phyloP scores from a whole-genome alignment of 768 basidiomycete genomes.

The Cyclocybe aegerita region DNA sequence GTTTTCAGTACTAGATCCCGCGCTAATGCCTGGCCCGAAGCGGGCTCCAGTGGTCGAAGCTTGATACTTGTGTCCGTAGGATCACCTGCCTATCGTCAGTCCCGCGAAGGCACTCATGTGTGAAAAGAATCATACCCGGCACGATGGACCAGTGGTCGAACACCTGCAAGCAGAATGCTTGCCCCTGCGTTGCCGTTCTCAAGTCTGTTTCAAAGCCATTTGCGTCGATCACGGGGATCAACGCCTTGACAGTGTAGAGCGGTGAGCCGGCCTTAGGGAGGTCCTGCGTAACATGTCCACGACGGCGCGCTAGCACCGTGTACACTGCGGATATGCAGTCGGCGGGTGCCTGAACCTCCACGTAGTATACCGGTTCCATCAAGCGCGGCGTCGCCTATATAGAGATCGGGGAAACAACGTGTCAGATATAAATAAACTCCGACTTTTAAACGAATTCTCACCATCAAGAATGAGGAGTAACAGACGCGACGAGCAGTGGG shows the following conservation, averaged over 20 bases:
- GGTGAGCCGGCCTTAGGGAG: conserved; percentile 98
- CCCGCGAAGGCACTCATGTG: conserved; percentile 23
- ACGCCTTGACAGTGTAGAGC: conserved; percentile 95
- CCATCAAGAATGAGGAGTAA: conserved; percentile 99
- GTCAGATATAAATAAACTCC: conserved; percentile 13
- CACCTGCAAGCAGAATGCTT: conserved; percentile 96
- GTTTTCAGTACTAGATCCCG: conserved; percentile 96
- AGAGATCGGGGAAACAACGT: conserved; percentile 9
- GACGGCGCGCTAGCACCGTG: conserved; percentile 94
- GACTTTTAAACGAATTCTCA: conserved; percentile 35
- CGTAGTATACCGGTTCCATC: conserved; percentile 98
- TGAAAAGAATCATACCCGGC: conserved; percentile 62
- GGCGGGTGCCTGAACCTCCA: conserved; percentile 98
- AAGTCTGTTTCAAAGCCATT: conserved; percentile 99
- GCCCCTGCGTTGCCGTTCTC: conserved; percentile 95
- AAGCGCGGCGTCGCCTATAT: conserved; percentile 86
- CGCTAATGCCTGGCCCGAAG: conserved; percentile 92
- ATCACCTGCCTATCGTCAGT: conserved; percentile 61
- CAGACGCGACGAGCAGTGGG: conserved; percentile 98
- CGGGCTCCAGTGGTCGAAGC: conserved; percentile 93
- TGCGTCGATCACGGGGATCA: conserved; percentile 97
- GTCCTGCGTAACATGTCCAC: conserved; percentile 99
- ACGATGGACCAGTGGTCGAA: conserved; percentile 99
- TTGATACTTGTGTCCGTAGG: conserved; percentile 98
- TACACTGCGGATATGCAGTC: conserved; percentile 99